These are phyloP conservation scores for Hymenoscyphus albidus DNA, from an alignment of 2,329 filamentous ascomycete genomes.

Conservation along the genomic window DNA sequence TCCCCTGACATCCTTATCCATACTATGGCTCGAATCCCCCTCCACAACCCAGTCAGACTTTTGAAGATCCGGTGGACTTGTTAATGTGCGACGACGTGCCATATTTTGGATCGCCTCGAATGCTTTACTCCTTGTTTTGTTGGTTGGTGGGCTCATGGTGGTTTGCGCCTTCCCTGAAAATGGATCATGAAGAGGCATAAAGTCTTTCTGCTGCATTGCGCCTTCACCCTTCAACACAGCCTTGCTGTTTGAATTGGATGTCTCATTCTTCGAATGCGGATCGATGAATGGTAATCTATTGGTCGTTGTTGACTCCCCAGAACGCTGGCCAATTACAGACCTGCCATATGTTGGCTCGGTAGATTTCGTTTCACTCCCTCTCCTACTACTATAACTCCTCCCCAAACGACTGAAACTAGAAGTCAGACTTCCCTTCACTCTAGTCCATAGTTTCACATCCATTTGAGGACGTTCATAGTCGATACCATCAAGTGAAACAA, in stretches of 20 bases:
- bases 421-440: not conserved
- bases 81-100: not conserved
- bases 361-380: not conserved
- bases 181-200: not conserved
- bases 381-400: not conserved
- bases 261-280: not conserved
- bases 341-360: not conserved
- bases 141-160: not conserved
- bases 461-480: not conserved
- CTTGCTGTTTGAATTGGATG: not conserved
- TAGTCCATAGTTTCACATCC: conserved; percentile 1
- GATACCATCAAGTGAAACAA: conserved; percentile 4
- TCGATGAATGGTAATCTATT: not conserved
- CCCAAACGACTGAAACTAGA: not conserved
- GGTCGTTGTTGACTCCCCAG: too few relatives aligned
- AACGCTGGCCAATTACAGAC: too few relatives aligned
- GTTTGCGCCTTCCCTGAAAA: not conserved
- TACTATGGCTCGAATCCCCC: too few relatives aligned
- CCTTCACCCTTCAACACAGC: not conserved
- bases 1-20: too few relatives aligned
- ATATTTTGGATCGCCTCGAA: not conserved
- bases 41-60: too few relatives aligned
- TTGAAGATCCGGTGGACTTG: not conserved
- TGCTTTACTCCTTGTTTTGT: not conserved
- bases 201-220: not conserved